phyloP scores from a whole-genome alignment of 257 asterid species.

The Solanum paucissectum region DNA sequence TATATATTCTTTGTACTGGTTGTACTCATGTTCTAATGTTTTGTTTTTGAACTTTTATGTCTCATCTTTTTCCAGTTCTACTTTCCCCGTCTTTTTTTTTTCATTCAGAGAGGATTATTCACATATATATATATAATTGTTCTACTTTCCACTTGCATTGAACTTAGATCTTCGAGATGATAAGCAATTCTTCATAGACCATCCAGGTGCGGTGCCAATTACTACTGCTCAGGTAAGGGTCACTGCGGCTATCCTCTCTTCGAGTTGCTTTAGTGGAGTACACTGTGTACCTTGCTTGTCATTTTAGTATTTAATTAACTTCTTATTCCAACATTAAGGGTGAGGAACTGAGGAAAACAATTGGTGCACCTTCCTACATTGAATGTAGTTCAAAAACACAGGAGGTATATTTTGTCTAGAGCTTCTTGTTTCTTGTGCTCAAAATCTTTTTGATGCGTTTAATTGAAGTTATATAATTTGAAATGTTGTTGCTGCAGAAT shows the following conservation, averaged over 20 bases:
- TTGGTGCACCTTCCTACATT: slow-evolving; percentile 15
- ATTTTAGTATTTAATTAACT: background rate
- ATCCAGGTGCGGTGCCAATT: slow-evolving; percentile 39
- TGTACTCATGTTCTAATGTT: background rate
- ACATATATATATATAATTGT: background rate
- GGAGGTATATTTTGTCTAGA: background rate
- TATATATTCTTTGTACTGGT: background rate
- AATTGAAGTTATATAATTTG: background rate
- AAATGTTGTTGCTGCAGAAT: slow-evolving; percentile 3
- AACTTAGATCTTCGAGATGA: slow-evolving; percentile 35
- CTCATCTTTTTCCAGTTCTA: background rate
- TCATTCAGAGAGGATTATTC: background rate
- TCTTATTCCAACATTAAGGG: slow-evolving; percentile 3
- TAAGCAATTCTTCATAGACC: slow-evolving; percentile 28
- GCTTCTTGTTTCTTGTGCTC: background rate
- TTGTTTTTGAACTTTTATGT: background rate
- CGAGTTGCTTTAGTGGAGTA: background rate
- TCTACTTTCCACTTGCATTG: background rate
- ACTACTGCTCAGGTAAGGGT: slow-evolving; percentile 28
- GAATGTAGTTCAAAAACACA: slow-evolving; percentile 28
- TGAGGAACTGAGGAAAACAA: slow-evolving; percentile 19
- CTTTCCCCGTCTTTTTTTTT: background rate
- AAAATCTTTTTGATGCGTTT: background rate
- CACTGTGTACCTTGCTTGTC: background rate
- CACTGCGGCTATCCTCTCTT: background rate